Evolutionary conservation across 768 basidiomycete species (phyloP), one percentile per base, ranked within the genome.

Genomic region (Daedaleopsis nitida): DNA sequence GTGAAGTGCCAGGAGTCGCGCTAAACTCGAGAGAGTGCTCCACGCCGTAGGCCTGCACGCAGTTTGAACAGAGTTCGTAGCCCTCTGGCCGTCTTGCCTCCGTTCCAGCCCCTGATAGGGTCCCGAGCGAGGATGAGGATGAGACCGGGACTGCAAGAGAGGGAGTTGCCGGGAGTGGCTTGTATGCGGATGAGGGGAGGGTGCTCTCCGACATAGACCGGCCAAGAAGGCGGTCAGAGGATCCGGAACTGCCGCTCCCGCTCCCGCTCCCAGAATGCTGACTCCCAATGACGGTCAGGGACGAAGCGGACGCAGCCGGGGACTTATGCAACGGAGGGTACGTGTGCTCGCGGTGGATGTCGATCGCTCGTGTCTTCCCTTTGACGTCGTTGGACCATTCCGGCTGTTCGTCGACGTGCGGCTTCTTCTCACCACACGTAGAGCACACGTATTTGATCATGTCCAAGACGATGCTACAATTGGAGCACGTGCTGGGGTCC

Each of bases 391-490:
- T 32, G 4, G 27, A 32, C 27, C 27, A 32, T 32, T 60, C 52
- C 62, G 57, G 59, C 62, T 52, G 60, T 45, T 68, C 72, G 5
- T 72, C 55, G 17, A 35, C 57, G 34, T 27, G 13, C 61, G 60
- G 83, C 50, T 80, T 74, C 71, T 87, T 92, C 74, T 92, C 90
- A 10, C 93, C 94, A 67, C 95, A 96, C 23, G 87, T 89, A 5
- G 88, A 82, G 69, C 96, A 98, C 14, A 96, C 88, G 72, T 98
- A 97, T 49, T 92, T 87, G 71, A 96, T 86, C n/a, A 85, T 82
- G 54, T 93, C 89, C 19, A 98, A 77, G 7, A 86, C 68, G 0
- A 80, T 73, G 14, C 89, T 89, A 66, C 96, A 98, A 49, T 85
- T 84, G 0, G 93, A 94, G 73, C 96, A 98, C 52, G 86, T 83